Evolutionary conservation across 768 basidiomycete genomes (phyloP).

Genomic region (Boletus eberwhitei): DNA sequence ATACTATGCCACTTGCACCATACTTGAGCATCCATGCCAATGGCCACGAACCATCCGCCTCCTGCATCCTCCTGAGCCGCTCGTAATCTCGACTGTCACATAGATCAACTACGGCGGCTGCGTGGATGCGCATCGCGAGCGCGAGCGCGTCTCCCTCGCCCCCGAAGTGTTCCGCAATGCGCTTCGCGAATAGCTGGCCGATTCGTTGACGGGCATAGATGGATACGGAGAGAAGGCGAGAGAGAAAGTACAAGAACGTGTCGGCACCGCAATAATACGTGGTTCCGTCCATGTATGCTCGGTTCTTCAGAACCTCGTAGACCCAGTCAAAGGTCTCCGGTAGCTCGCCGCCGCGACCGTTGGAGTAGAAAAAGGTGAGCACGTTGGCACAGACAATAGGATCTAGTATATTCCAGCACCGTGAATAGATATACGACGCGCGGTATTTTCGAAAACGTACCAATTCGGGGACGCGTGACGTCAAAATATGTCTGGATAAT

Average conservation of each 20-base stretch:
- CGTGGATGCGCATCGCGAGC: slow-evolving; percentile 19
- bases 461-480: slow-evolving; percentile 18
- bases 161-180: slow-evolving; percentile 15
- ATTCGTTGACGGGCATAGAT: slow-evolving; percentile 14
- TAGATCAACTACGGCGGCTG: slow-evolving; percentile 9
- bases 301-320: slow-evolving; percentile 18
- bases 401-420: not conserved
- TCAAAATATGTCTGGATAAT: slow-evolving; percentile 23
- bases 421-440: not conserved
- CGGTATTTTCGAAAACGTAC: slow-evolving; percentile 1
- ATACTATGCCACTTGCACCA: not conserved
- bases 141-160: slow-evolving; percentile 17
- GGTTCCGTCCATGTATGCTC: slow-evolving; percentile 19
- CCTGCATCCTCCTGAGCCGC: slow-evolving; percentile 18
- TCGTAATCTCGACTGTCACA: slow-evolving; percentile 17
- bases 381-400: slow-evolving; percentile 20
- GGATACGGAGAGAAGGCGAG: slow-evolving; percentile 18
- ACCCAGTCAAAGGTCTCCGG: slow-evolving; percentile 22
- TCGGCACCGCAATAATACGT: slow-evolving; percentile 18
- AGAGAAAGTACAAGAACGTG: slow-evolving; percentile 22
- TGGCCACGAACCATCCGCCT: slow-evolving; percentile 21
- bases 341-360: slow-evolving; percentile 17
- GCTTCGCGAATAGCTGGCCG: slow-evolving; percentile 12
- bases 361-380: slow-evolving; percentile 21
- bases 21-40: slow-evolving; percentile 20